Conservation (phyloP, 164 flowering plant species). For the Sedum album region DNA sequence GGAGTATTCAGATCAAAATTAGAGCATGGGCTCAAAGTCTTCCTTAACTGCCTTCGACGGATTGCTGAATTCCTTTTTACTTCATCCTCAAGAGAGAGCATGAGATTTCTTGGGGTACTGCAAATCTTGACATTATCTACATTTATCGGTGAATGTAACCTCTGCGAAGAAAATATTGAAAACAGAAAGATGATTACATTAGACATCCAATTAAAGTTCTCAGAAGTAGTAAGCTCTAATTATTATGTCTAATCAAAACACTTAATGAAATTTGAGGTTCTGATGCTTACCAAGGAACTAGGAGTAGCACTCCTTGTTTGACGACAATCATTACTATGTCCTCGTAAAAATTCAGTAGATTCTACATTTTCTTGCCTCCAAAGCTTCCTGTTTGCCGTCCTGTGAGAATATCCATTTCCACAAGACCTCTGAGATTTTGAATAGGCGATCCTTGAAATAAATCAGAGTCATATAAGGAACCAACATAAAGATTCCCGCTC, state of each 20-base stretch:
- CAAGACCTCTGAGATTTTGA: slow-evolving; percentile 36
- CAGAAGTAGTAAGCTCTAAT: no score
- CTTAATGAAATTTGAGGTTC: neutral
- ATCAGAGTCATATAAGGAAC: slow-evolving; percentile 44
- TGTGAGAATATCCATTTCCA: slow-evolving; percentile 22
- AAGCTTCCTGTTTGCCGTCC: slow-evolving; percentile 56
- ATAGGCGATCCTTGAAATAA: slow-evolving; percentile 51
- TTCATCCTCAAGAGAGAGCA: slow-evolving; percentile 62
- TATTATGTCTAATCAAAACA: neutral
- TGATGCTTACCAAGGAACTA: slow-evolving; percentile 56
- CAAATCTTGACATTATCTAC: slow-evolving; percentile 46
- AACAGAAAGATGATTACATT: no score
- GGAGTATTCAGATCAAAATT: slow-evolving; percentile 30
- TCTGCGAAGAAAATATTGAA: slow-evolving; percentile 25
- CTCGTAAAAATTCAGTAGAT: slow-evolving; percentile 52
- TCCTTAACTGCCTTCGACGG: slow-evolving; percentile 26
- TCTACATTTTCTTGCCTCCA: slow-evolving; percentile 65
- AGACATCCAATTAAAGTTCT: no score
- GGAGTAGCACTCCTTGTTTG: slow-evolving; percentile 34
- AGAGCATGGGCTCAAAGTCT: slow-evolving; percentile 32
- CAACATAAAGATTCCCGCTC: slow-evolving; percentile 13
- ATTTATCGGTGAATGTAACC: slow-evolving; percentile 35
- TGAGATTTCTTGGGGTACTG: slow-evolving; percentile 73
- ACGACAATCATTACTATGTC: slow-evolving; percentile 30
- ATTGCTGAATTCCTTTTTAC: slow-evolving; percentile 23